phyloP scores from a whole-genome alignment of 2,329 filamentous ascomycete genomes.

The Alternaria burnsii region DNA sequence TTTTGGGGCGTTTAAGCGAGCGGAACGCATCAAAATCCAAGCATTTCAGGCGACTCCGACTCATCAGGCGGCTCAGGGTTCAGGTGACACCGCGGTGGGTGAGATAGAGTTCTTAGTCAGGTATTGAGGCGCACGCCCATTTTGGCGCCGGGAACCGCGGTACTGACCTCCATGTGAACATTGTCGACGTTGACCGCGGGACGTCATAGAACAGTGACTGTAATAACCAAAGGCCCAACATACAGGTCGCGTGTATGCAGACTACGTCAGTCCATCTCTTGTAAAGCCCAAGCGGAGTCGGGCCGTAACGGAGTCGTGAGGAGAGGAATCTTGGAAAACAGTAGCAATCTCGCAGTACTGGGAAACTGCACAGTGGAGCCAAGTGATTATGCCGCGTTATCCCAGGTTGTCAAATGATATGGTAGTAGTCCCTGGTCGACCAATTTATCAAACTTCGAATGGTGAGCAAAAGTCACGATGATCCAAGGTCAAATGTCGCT shows the following conservation, averaged over 20 bases:
- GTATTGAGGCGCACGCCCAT: slow-evolving; percentile 30
- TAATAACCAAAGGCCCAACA: slow-evolving; percentile 2
- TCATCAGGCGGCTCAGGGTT: slow-evolving; percentile 18
- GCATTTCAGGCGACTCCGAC: slow-evolving; percentile 10
- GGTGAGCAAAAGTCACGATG: slow-evolving; percentile 15
- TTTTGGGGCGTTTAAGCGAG: slow-evolving; percentile 2
- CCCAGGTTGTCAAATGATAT: slow-evolving; percentile 21
- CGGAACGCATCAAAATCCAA: neutral
- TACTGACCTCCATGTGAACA: neutral
- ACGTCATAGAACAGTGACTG: slow-evolving; percentile 4
- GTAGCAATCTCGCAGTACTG: slow-evolving; percentile 6
- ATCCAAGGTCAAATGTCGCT: slow-evolving; percentile 13
- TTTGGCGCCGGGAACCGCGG: slow-evolving; percentile 13
- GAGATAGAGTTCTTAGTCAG: slow-evolving; percentile 41
- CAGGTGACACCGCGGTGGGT: slow-evolving; percentile 26
- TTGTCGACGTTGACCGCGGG: neutral
- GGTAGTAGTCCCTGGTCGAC: slow-evolving; percentile 12
- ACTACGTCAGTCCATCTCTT: neutral
- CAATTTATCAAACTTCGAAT: neutral
- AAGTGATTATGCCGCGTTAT: slow-evolving; percentile 21
- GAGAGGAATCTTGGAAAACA: slow-evolving; percentile 16
- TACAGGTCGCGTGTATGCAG: neutral
- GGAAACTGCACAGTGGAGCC: slow-evolving; percentile 15
- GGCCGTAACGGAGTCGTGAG: slow-evolving; percentile 13
- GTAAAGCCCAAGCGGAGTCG: slow-evolving; percentile 9